Evolutionary conservation across 2,329 filamentous ascomycete genomes (phyloP).

Genomic region (Monilinia aucupariae): DNA sequence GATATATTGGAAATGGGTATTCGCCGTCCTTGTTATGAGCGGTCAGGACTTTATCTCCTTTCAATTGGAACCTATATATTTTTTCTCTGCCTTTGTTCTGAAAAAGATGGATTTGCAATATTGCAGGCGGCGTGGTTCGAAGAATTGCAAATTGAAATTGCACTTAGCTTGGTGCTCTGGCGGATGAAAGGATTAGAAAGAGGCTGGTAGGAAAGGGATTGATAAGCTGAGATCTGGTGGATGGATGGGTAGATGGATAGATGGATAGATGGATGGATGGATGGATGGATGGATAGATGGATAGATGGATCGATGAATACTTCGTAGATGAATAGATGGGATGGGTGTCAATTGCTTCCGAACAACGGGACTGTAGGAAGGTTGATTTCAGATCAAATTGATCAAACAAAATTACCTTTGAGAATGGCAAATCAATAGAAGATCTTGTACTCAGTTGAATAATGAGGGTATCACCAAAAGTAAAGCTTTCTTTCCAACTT

Average conservation of each 20-base stretch:
- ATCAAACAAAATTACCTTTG: slow-evolving; percentile 11
- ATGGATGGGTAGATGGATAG: too few species aligned
- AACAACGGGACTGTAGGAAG: too few species aligned
- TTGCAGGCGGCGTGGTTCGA: slow-evolving; percentile 1
- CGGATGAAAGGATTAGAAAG: slow-evolving; percentile 11
- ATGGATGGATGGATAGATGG: too few species aligned
- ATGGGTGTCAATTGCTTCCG: slow-evolving; percentile 4
- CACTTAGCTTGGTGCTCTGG: slow-evolving; percentile 11
- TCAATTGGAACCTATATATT: slow-evolving; percentile 3
- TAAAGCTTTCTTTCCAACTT: slow-evolving; percentile 2
- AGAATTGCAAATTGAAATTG: slow-evolving; percentile 10
- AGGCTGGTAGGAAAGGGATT: background rate
- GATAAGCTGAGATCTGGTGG: slow-evolving; percentile 14
- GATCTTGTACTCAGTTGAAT: slow-evolving; percentile 4
- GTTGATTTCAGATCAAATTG: background rate
- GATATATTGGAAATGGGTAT: slow-evolving; percentile 19
- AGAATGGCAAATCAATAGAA: slow-evolving; percentile 3
- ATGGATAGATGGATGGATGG: too few species aligned
- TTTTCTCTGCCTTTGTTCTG: background rate
- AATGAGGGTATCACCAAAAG: background rate
- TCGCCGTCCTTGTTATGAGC: slow-evolving; percentile 11
- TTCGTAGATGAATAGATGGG: too few species aligned
- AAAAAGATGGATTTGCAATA: background rate
- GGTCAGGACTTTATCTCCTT: slow-evolving; percentile 8
- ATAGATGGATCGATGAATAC: too few species aligned